Evolutionary conservation across 2,329 filamentous ascomycete genomes (phyloP).

Genomic region (Apiospora sp.): DNA sequence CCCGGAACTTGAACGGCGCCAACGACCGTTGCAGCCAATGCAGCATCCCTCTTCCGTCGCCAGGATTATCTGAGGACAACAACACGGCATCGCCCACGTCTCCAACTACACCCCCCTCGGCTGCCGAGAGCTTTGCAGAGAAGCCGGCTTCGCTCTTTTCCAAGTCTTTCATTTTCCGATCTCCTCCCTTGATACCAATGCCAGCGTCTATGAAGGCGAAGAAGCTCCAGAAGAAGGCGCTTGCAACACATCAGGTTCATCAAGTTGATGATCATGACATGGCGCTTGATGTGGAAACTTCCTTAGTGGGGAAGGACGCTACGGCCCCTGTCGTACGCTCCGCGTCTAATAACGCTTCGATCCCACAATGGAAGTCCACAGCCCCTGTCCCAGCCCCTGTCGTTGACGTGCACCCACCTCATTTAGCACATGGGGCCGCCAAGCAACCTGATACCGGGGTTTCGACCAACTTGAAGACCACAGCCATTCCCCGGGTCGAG

Average conservation of each 20-base stretch:
- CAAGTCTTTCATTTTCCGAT: conserved; percentile 40
- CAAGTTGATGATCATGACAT: conserved; percentile 1
- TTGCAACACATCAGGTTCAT: not conserved
- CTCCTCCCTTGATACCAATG: conserved; percentile 34
- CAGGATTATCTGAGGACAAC: conserved; percentile 38
- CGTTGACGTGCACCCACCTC: conserved; percentile 22
- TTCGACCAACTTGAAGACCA: conserved; percentile 57
- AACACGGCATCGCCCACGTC: conserved; percentile 40
- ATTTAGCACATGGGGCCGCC: conserved; percentile 11
- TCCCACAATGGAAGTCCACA: conserved; percentile 20
- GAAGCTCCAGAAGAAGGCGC: conserved; percentile 25
- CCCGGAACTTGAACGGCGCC: conserved; percentile 25
- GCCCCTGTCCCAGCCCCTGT: conserved; percentile 17
- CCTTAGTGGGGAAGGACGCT: conserved; percentile 18
- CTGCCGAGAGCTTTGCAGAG: conserved; percentile 36
- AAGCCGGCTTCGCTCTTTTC: conserved; percentile 32
- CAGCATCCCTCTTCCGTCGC: conserved; percentile 39
- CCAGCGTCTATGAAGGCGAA: conserved; percentile 20
- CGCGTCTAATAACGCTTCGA: conserved; percentile 8
- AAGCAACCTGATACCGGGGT: conserved; percentile 41
- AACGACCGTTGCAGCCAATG: conserved; percentile 34
- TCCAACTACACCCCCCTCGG: conserved; percentile 39
- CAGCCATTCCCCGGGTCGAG: conserved; percentile 63
- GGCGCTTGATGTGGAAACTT: conserved; percentile 17
- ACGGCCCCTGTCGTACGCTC: not conserved